Conservation (phyloP, 805 yeast genomes). For the Candida berthetii region DNA sequence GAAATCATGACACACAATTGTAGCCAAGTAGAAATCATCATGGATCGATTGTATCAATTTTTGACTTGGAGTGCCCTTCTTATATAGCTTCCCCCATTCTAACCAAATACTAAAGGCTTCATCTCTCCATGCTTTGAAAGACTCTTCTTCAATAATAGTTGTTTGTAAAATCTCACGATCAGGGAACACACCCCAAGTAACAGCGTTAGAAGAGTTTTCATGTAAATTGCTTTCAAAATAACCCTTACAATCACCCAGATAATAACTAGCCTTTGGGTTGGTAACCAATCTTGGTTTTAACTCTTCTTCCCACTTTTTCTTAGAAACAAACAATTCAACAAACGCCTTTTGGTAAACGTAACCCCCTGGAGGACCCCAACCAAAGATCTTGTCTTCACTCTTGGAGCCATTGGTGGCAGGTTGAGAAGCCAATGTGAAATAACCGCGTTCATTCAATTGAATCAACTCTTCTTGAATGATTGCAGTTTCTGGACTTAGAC, state of each 20-base stretch:
- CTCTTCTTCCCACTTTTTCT: constrained; percentile 54
- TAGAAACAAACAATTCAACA: constrained; percentile 82
- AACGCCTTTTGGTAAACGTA: constrained; percentile 88
- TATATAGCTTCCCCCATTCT: constrained; percentile 86
- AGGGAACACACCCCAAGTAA: constrained; percentile 98
- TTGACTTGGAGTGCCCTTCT: constrained; percentile 42
- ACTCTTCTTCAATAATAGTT: constrained; percentile 86
- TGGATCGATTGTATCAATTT: constrained; percentile 55
- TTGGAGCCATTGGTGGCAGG: constrained; percentile 83
- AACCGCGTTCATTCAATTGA: constrained; percentile 65
- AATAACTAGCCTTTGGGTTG: constrained; percentile 59
- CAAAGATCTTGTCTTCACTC: constrained; percentile 82
- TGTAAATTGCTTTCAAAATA: constrained; percentile 56
- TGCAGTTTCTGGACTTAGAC: constrained; percentile 84
- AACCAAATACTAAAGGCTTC: constrained; percentile 90
- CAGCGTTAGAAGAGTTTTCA: constrained; percentile 60
- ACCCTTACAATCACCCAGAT: constrained; percentile 60
- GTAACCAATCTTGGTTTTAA: constrained; percentile 45
- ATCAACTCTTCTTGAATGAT: constrained; percentile 88
- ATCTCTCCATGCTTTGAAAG: constrained; percentile 93
- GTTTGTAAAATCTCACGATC: constrained; percentile 86
- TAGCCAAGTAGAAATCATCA: constrained; percentile 67
- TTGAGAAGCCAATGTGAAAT: constrained; percentile 90
- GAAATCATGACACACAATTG: constrained; percentile 83
- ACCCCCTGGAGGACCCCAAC: constrained; percentile 97